phyloP scores from a whole-genome alignment of 2,329 filamentous ascomycete genomes.

The Aaosphaeria pasadenensis region DNA sequence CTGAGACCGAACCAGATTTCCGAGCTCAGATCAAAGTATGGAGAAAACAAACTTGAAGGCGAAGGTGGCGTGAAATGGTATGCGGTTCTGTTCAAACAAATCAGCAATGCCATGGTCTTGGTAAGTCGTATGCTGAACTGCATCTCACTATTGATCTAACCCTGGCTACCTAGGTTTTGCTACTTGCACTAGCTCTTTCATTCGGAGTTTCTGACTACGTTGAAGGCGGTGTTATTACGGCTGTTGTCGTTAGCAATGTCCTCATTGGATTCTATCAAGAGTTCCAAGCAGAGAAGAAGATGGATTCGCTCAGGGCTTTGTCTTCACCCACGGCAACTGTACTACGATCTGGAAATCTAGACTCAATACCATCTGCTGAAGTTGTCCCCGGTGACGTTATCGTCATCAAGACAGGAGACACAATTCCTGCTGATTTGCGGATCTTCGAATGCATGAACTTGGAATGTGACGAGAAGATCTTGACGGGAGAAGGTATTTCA shows the following conservation, averaged over 20 bases:
- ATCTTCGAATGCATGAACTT: constrained; percentile 49
- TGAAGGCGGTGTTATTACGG: constrained; percentile 41
- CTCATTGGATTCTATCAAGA: constrained; percentile 41
- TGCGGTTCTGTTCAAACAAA: constrained; percentile 29
- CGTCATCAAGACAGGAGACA: constrained; percentile 58
- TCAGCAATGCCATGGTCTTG: constrained; percentile 37
- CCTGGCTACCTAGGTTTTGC: constrained; percentile 22
- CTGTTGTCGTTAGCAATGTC: constrained; percentile 40
- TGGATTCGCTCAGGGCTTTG: constrained; percentile 40
- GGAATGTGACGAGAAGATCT: constrained; percentile 66
- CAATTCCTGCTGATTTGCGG: constrained; percentile 64
- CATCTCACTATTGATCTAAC: not conserved
- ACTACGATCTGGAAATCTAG: constrained; percentile 51
- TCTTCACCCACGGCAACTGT: constrained; percentile 38
- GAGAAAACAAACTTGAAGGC: constrained; percentile 16
- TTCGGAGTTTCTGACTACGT: constrained; percentile 41
- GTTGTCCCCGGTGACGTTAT: constrained; percentile 64
- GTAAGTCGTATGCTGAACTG: constrained; percentile 11
- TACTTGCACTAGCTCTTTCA: constrained; percentile 41
- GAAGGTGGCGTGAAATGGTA: constrained; percentile 17
- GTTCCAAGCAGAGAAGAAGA: constrained; percentile 43
- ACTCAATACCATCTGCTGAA: constrained; percentile 50
- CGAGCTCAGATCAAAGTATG: constrained; percentile 11
- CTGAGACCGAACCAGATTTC: constrained; percentile 8
- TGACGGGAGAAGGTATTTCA: constrained; percentile 56